Evolutionary conservation across 2,329 filamentous ascomycete species (phyloP).

Genomic region (Cladophialophora yegresii): DNA sequence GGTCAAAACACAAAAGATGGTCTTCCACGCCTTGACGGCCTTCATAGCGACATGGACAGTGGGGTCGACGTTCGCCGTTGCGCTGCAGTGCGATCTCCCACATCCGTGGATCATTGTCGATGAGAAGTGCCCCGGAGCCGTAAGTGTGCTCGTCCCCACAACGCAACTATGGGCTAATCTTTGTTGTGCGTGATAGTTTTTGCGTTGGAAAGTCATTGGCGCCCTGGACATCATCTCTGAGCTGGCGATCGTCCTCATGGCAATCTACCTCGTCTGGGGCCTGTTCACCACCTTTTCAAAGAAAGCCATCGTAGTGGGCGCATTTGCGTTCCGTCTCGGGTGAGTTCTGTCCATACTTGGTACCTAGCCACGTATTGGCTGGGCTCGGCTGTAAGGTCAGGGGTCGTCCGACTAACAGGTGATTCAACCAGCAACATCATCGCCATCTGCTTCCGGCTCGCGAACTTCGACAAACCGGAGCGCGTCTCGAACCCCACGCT

Average conservation of each 20-base stretch:
- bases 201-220: constrained; percentile 39
- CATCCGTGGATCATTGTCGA: constrained; percentile 36
- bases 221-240: constrained; percentile 44
- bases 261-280: constrained; percentile 39
- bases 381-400: not conserved
- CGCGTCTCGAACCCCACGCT: constrained; percentile 43
- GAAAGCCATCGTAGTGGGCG: constrained; percentile 42
- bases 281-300: constrained; percentile 42
- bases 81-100: constrained; percentile 38
- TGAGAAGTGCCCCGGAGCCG: constrained; percentile 34
- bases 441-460: constrained; percentile 43
- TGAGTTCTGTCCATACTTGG: constrained; percentile 35
- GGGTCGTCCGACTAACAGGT: not conserved
- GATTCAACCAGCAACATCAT: constrained; percentile 41
- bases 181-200: constrained; percentile 31
- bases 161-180: not conserved
- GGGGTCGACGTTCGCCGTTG: constrained; percentile 32
- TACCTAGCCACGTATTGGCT: too few relatives aligned
- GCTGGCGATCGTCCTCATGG: constrained; percentile 40
- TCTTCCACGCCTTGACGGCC: constrained; percentile 27
- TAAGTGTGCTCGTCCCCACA: constrained; percentile 10
- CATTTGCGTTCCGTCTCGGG: constrained; percentile 44
- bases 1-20: constrained; percentile 22
- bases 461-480: constrained; percentile 39
- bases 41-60: constrained; percentile 35